These are phyloP conservation scores for Fusarium guadeloupense DNA, from an alignment of 2,329 filamentous ascomycete genomes.

Conservation along the genomic window DNA sequence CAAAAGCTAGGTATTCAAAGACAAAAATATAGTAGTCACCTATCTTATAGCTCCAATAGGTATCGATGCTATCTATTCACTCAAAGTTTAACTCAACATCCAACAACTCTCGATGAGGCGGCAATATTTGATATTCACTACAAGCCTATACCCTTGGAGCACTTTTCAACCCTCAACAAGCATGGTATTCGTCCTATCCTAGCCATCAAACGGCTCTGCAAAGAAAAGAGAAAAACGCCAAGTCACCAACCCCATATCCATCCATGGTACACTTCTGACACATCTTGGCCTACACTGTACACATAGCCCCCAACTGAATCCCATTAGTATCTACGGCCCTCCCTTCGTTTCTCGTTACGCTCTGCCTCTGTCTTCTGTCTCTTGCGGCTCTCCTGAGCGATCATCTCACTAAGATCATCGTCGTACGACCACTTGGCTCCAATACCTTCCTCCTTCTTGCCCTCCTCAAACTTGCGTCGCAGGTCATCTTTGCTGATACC, in stretches of 20 bases:
- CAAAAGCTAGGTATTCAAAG: no score
- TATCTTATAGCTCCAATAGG: background rate
- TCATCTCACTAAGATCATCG: slow-evolving; percentile 95
- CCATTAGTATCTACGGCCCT: slow-evolving; percentile 61
- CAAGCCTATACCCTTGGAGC: background rate
- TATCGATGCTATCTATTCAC: background rate
- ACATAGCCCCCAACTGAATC: background rate
- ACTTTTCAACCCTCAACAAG: slow-evolving; percentile 25
- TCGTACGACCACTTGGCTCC: slow-evolving; percentile 78
- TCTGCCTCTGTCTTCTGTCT: slow-evolving; percentile 88
- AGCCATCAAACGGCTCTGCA: slow-evolving; percentile 27
- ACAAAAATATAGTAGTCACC: background rate
- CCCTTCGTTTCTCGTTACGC: slow-evolving; percentile 71
- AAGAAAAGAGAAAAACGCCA: slow-evolving; percentile 36
- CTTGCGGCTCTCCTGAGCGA: slow-evolving; percentile 91
- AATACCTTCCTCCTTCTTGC: slow-evolving; percentile 69
- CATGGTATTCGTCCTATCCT: slow-evolving; percentile 39
- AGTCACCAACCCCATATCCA: slow-evolving; percentile 21
- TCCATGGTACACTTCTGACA: slow-evolving; percentile 24
- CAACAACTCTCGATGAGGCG: background rate
- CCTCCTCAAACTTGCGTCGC: slow-evolving; percentile 80
- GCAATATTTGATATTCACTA: slow-evolving; percentile 40
- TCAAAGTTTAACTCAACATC: background rate
- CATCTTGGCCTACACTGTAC: background rate
- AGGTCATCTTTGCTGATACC: slow-evolving; percentile 87